Evolutionary conservation across 306 rosid species (phyloP).

Genomic region (Ceratonia siliqua): DNA sequence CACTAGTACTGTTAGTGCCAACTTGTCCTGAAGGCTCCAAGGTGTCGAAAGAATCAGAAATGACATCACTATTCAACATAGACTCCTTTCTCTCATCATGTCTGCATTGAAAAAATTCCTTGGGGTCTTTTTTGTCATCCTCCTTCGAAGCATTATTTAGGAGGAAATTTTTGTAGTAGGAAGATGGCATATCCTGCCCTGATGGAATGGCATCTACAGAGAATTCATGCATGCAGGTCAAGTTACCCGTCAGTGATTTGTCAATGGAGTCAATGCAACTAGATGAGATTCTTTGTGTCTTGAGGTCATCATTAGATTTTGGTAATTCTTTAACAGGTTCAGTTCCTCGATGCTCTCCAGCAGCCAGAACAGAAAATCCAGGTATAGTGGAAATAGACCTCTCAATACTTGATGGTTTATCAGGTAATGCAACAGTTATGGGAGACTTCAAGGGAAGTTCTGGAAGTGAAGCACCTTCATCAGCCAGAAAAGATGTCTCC

Average conservation of each 20-base stretch:
- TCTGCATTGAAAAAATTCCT: slow-evolving; percentile 34
- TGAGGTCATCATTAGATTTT: slow-evolving; percentile 42
- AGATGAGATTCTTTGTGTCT: slow-evolving; percentile 38
- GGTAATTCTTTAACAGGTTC: slow-evolving; percentile 39
- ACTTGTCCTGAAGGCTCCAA: slow-evolving; percentile 43
- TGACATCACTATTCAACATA: slow-evolving; percentile 28
- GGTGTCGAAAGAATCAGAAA: slow-evolving; percentile 46
- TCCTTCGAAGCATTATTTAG: slow-evolving; percentile 38
- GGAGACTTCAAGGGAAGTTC: slow-evolving; percentile 80
- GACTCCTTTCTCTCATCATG: slow-evolving; percentile 43
- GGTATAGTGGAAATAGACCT: slow-evolving; percentile 76
- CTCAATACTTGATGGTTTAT: slow-evolving; percentile 64
- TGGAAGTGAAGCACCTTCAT: slow-evolving; percentile 88
- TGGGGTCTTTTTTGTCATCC: slow-evolving; percentile 33
- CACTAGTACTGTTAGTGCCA: slow-evolving; percentile 31
- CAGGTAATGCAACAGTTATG: slow-evolving; percentile 74
- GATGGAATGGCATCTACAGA: slow-evolving; percentile 23
- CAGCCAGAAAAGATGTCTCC: slow-evolving; percentile 88
- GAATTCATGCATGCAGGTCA: slow-evolving; percentile 19
- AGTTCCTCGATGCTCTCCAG: slow-evolving; percentile 46
- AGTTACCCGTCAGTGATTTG: slow-evolving; percentile 36
- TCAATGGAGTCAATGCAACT: slow-evolving; percentile 35
- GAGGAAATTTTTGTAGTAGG: slow-evolving; percentile 34
- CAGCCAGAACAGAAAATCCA: slow-evolving; percentile 53
- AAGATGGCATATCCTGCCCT: slow-evolving; percentile 35